Conservation (phyloP, 139 green algal species). For the Gonium pectorale region DNA sequence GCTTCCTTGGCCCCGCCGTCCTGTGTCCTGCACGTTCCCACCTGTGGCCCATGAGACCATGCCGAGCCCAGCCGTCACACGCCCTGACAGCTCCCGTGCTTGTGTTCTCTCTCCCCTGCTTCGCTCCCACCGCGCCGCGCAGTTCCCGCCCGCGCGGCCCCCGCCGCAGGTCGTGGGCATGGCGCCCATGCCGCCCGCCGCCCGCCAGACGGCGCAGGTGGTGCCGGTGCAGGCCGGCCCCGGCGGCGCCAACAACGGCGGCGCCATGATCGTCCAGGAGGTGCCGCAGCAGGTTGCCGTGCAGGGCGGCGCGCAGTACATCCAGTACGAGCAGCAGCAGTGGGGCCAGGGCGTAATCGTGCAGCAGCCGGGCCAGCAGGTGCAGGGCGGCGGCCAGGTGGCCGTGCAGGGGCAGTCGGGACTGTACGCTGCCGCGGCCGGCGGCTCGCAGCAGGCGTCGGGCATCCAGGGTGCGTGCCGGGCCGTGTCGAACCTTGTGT, state of each 20-base stretch:
- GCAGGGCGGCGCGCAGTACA: constrained; percentile 18
- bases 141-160: not conserved
- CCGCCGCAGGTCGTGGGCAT: constrained; percentile 1
- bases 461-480: constrained; percentile 30
- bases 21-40: no score
- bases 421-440: constrained; percentile 7
- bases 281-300: not conserved
- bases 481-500: no score
- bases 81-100: no score
- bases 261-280: constrained; percentile 20
- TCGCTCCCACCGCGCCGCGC: not conserved
- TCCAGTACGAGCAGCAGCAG: constrained; percentile 45
- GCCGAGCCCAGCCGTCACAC: no score
- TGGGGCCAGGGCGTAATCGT: constrained; percentile 19
- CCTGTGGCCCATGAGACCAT: no score
- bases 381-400: not conserved
- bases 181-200: constrained; percentile 30
- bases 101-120: not conserved
- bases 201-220: constrained; percentile 41
- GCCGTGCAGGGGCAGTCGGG: constrained; percentile 17
- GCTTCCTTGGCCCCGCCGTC: no score
- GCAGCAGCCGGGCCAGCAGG: constrained; percentile 33
- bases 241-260: not conserved
- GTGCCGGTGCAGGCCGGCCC: not conserved
- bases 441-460: constrained; percentile 1